Conservation (phyloP, 306 rosid species). For the peach (Prunus persica) region DNA sequence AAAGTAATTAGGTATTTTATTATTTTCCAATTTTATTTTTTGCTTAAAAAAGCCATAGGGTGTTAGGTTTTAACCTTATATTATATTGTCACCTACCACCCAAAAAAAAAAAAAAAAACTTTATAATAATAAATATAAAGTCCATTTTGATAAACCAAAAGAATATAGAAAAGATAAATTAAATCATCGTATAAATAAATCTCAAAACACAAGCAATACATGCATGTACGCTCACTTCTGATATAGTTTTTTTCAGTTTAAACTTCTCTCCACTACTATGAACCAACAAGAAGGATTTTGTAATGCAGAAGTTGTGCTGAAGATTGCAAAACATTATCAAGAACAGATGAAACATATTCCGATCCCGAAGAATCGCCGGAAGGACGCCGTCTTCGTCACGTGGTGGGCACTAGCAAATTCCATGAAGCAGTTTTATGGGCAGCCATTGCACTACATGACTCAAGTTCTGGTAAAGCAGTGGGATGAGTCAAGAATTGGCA, state of each 20-base stretch:
- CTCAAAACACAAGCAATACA: background rate
- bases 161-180: background rate
- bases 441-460: constrained; percentile 41
- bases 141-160: background rate
- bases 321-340: background rate
- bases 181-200: background rate
- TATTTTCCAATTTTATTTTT: no score
- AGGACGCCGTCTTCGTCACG: background rate
- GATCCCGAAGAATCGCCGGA: background rate
- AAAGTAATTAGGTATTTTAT: no score
- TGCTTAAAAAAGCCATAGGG: no score
- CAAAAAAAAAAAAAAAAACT: no score
- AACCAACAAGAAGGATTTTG: background rate
- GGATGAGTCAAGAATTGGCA: constrained; percentile 37
- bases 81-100: no score
- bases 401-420: constrained; percentile 16
- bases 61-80: no score
- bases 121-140: no score
- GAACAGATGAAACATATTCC: background rate
- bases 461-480: constrained; percentile 31
- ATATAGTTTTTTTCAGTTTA: background rate
- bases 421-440: constrained; percentile 22
- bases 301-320: background rate
- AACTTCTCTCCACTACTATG: background rate
- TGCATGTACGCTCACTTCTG: background rate